Conservation (phyloP, 495 filamentous ascomycete species). For the Hypomontagnella monticulosa region DNA sequence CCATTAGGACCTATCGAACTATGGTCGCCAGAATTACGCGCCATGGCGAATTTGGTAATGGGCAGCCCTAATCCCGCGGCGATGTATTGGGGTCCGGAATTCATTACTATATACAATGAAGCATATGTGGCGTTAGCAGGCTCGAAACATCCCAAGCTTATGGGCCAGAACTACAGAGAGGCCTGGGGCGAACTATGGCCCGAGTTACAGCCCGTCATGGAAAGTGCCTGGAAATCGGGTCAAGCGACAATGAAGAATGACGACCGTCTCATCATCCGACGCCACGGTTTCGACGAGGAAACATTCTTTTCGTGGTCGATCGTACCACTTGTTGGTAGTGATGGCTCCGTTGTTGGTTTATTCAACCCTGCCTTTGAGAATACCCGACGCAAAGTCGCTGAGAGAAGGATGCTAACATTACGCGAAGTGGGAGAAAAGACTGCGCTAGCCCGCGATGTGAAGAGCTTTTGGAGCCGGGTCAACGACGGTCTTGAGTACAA, state of each 20-base stretch:
- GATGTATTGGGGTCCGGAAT: conserved; percentile 75
- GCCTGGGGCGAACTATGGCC: conserved; percentile 76
- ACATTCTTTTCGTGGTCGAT: conserved; percentile 76
- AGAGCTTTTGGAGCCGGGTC: conserved; percentile 68
- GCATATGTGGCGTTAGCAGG: conserved; percentile 74
- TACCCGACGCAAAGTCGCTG: conserved; percentile 69
- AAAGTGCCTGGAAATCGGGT: conserved; percentile 65
- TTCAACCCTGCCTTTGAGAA: conserved; percentile 78
- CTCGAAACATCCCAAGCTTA: conserved; percentile 72
- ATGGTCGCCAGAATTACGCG: conserved; percentile 69
- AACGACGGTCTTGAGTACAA: conserved; percentile 68
- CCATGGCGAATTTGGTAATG: conserved; percentile 75
- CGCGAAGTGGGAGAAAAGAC: conserved; percentile 76
- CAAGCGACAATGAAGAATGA: conserved; percentile 80
- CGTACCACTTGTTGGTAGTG: conserved; percentile 70
- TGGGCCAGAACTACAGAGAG: conserved; percentile 70
- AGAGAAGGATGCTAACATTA: conserved; percentile 72
- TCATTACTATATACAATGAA: conserved; percentile 77
- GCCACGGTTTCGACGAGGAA: conserved; percentile 71
- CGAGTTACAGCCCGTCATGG: conserved; percentile 67
- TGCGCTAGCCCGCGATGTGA: conserved; percentile 70
- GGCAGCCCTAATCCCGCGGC: conserved; percentile 75
- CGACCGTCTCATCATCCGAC: conserved; percentile 70
- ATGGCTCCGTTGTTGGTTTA: conserved; percentile 69
- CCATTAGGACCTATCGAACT: conserved; percentile 70